Evolutionary conservation across 495 filamentous ascomycete genomes (phyloP).

Genomic region (Hypoxylon fuscum): DNA sequence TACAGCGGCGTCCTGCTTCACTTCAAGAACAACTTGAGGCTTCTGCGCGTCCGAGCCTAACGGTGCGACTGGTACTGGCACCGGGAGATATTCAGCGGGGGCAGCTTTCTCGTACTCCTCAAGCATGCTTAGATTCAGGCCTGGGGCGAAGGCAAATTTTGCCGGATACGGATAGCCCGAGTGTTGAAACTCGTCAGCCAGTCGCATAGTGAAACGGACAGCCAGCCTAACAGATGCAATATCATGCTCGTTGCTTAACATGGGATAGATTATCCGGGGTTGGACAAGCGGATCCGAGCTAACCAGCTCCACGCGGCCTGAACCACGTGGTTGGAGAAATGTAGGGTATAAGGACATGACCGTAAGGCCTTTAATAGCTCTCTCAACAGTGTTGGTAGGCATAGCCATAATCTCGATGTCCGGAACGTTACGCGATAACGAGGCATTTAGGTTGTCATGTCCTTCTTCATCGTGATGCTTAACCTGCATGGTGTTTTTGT

Average conservation of each 20-base stretch:
- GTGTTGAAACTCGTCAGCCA: conserved; percentile 37
- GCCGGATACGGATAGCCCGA: conserved; percentile 34
- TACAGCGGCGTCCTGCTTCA: not conserved
- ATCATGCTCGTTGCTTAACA: conserved; percentile 9
- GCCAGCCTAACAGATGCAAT: conserved; percentile 12
- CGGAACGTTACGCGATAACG: conserved; percentile 31
- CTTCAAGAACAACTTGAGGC: not conserved
- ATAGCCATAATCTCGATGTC: conserved; percentile 44
- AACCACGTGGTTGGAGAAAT: conserved; percentile 46
- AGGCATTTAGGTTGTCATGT: conserved; percentile 5
- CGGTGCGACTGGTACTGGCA: not conserved
- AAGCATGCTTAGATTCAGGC: conserved; percentile 25
- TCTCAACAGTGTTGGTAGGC: conserved; percentile 15
- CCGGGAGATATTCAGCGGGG: not conserved
- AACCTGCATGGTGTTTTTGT: conserved; percentile 24
- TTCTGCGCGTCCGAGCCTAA: not conserved
- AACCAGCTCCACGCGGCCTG: conserved; percentile 48
- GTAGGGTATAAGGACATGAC: conserved; percentile 35
- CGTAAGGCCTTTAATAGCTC: conserved; percentile 7
- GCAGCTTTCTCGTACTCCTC: conserved; percentile 11
- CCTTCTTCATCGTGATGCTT: conserved; percentile 5
- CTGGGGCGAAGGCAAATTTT: conserved; percentile 29
- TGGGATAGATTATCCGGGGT: conserved; percentile 31
- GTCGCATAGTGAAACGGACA: conserved; percentile 38
- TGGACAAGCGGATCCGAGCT: conserved; percentile 42